Evolutionary conservation across 768 basidiomycete genomes (phyloP), one percentile per base, ranked within the genome.

Genomic region (Leccinum aurantiacum): DNA sequence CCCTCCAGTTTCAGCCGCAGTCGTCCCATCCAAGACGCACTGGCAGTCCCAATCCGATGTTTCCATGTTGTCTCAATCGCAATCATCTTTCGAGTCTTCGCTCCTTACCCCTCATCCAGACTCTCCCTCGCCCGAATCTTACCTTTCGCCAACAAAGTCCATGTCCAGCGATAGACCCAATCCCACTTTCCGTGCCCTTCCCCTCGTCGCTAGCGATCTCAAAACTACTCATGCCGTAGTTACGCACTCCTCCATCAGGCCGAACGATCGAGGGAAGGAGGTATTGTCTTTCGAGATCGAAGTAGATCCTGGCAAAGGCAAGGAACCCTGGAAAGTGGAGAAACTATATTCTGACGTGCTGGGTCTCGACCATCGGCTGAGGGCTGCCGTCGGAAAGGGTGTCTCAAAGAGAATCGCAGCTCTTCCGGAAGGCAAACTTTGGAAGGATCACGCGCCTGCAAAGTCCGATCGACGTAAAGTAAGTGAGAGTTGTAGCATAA

Each of bases 381-480:
- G 91, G 56, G 67, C 71, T 22, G 62, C 65, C 24, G 67, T 79
- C 22, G 86, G 87, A 14, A 89, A 87, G 71, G 83, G 82, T 53
- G 78, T 90, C 19, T 83, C 80, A 47, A 95, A 94, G 79, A 91
- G 84, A 75, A 86, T 98, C 52, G 86, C 80, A 19, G 80, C 75
- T 56, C 74, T 99, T 59, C 97, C 97, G 2, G 97, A 99, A 72
- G 91, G 92, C 25, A 90, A 89, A 74, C 78, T 97, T 9, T 98
- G 96, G 91, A 95, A 87, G 74, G 97, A 98, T 76, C 94, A 96
- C 73, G 95, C 95, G 0, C 96, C 96, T 31, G 93, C 92, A 29
- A 95, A 91, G 78, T 92, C 95, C 47, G 97, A 98, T 79, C 94
- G 96, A 75, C 79, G 96, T 64, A 98, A 98, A 81, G 94, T 91